phyloP scores from a whole-genome alignment of 257 asterid genomes.

The Lycium ferocissimum region DNA sequence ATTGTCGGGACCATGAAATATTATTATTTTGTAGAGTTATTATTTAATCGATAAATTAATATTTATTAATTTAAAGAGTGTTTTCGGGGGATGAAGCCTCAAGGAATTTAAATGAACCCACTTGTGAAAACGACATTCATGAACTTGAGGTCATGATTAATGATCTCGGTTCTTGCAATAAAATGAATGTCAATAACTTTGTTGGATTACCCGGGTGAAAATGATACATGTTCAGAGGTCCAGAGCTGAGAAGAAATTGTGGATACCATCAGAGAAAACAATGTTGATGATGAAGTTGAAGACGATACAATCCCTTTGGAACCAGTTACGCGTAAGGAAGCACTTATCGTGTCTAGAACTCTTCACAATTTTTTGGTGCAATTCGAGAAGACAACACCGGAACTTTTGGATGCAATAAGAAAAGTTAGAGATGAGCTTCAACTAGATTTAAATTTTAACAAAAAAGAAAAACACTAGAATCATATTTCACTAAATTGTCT shows the following conservation, averaged over 20 bases:
- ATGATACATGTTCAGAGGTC: not conserved
- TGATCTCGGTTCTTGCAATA: no score
- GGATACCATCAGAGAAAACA: not conserved
- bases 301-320: not conserved
- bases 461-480: not conserved
- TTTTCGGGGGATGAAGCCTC: no score
- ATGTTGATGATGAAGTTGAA: not conserved
- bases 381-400: not conserved
- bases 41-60: no score
- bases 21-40: no score
- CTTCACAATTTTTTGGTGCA: not conserved
- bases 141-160: no score
- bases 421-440: not conserved
- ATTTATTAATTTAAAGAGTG: no score
- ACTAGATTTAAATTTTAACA: no score
- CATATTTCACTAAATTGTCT: not conserved
- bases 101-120: no score
- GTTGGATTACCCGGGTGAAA: not conserved
- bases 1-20: no score
- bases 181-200: no score
- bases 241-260: not conserved
- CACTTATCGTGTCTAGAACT: not conserved
- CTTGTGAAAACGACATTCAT: no score
- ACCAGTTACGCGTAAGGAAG: not conserved
- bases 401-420: not conserved